A percentile compares a stretch with the other conserved stretches of the same genome.
These are phyloP conservation scores for Manihot esculenta DNA, from an alignment of 441 rosid genomes.

Conservation along the genomic window DNA sequence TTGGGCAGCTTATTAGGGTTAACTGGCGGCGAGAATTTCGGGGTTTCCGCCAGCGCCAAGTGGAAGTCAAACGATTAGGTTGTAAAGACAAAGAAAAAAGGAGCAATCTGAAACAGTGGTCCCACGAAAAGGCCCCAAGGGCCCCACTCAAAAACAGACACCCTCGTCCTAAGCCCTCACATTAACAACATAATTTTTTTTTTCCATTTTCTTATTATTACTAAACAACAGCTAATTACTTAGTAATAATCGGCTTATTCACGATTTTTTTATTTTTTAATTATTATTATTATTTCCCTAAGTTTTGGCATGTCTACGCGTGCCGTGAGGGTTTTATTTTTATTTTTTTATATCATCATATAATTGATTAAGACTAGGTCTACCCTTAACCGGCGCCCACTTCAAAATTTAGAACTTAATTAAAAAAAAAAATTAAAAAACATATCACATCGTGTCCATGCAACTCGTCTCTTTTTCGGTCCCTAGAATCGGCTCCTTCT, in stretches of 20 bases:
- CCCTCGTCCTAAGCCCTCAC: constrained; percentile 14
- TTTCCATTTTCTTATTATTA: not conserved
- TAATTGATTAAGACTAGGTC: constrained; percentile 15
- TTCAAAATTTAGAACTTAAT: not conserved
- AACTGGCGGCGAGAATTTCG: constrained; percentile 48
- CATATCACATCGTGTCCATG: not conserved
- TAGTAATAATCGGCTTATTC: constrained; percentile 18
- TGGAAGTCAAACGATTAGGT: constrained; percentile 46
- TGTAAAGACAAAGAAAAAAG: constrained; percentile 1
- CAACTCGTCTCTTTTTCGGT: not conserved
- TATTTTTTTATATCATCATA: not conserved
- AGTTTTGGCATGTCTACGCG: not conserved
- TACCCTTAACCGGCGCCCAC: not conserved
- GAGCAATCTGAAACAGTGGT: not conserved
- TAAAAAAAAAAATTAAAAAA: not conserved
- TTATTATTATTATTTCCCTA: not conserved
- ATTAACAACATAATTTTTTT: constrained; percentile 21
- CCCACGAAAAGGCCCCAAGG: not conserved
- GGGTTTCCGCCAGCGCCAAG: constrained; percentile 14
- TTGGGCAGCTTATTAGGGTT: not conserved
- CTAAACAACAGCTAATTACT: not conserved
- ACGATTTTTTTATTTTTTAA: not conserved
- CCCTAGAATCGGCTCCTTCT: constrained; percentile 3
- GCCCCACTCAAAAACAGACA: not conserved
- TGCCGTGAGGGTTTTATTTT: not conserved